A percentile compares a stretch with the other conserved stretches of the same genome.
Conservation (phyloP, 2,329 filamentous ascomycete genomes). For the Nothopassalora personata region DNA sequence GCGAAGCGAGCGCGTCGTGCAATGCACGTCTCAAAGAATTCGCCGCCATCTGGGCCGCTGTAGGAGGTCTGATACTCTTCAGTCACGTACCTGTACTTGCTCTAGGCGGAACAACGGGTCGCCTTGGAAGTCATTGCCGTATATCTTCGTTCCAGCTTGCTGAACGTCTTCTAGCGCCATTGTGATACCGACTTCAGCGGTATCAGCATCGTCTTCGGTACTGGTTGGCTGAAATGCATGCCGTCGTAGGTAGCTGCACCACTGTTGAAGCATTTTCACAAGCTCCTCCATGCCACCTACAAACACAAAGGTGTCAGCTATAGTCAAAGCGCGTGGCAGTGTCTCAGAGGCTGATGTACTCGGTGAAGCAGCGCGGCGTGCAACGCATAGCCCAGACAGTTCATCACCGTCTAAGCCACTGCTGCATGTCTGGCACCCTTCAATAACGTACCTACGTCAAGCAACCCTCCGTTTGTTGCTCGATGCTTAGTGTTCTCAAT, state of each 20-base stretch:
- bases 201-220: constrained; percentile 74
- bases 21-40: no score
- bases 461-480: constrained; percentile 76
- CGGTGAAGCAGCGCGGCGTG: no score
- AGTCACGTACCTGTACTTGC: constrained; percentile 50
- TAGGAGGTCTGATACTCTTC: no score
- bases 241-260: constrained; percentile 90
- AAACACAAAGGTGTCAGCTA: not conserved
- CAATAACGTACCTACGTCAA: constrained; percentile 59
- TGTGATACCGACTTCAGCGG: constrained; percentile 82
- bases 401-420: no score
- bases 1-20: no score
- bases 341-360: no score
- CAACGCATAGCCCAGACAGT: no score
- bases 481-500: constrained; percentile 88
- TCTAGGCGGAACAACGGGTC: constrained; percentile 86
- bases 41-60: no score
- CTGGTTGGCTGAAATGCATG: constrained; percentile 69
- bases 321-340: no score
- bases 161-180: constrained; percentile 82
- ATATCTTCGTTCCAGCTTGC: constrained; percentile 69
- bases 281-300: constrained; percentile 81
- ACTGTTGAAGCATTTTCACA: constrained; percentile 84
- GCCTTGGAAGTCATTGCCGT: constrained; percentile 71
- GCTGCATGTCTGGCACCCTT: no score